Evolutionary conservation across 768 basidiomycete species (phyloP).

Genomic region (Rhodotorula kratochvilovae): DNA sequence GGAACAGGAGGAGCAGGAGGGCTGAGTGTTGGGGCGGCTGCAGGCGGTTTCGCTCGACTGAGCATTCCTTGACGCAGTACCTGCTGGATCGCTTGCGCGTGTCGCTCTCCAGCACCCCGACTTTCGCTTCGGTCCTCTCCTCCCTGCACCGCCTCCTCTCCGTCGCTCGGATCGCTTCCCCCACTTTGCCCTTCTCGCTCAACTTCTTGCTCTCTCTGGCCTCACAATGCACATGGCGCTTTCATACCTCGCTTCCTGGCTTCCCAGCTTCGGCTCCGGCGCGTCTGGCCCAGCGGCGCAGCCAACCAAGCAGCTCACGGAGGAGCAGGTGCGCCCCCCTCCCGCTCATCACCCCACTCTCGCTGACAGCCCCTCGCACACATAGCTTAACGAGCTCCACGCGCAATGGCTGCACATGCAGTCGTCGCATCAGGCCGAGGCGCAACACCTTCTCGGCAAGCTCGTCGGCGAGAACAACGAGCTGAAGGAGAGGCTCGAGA

Average conservation of each 20-base stretch:
- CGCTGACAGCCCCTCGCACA: too few relatives aligned
- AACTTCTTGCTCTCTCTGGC: neutral
- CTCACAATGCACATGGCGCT: neutral
- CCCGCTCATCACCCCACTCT: neutral
- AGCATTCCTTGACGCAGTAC: too few relatives aligned
- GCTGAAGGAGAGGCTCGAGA: neutral
- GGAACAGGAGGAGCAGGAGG: too few relatives aligned
- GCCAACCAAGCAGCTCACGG: neutral
- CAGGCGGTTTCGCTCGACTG: too few relatives aligned
- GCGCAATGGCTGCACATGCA: constrained; percentile 6
- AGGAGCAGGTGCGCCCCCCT: neutral
- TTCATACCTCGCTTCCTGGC: neutral
- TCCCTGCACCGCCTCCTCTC: too few relatives aligned
- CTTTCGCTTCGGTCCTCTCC: too few relatives aligned
- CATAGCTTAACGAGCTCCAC: constrained; percentile 7
- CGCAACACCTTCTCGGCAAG: neutral
- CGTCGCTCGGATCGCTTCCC: too few relatives aligned
- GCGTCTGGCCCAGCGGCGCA: neutral
- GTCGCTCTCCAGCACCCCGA: too few relatives aligned
- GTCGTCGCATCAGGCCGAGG: neutral
- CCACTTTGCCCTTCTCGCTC: too few relatives aligned
- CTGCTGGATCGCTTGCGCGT: too few relatives aligned
- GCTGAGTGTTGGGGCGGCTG: too few relatives aligned
- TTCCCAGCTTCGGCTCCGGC: neutral
- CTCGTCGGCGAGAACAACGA: constrained; percentile 13